Evolutionary conservation across 345 rosid genomes (phyloP), one percentile per base, ranked within the genome.

Genomic region (Noccaea bulbosa): DNA sequence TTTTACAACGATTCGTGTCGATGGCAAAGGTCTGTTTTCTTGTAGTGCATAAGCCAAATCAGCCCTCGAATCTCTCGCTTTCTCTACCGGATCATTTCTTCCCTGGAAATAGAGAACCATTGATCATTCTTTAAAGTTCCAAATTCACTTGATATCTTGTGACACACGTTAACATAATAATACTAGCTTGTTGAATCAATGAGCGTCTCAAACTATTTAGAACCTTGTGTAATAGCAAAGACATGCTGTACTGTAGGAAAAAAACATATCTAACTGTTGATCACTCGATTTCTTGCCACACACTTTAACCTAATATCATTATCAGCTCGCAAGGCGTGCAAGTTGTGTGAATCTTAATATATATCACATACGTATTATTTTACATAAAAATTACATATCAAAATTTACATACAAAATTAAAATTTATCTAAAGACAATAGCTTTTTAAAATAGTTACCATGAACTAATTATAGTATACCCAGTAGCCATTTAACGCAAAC

Each of bases 21-120:
- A n/a, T n/a, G n/a, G n/a, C n/a, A n/a, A n/a, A n/a, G n/a, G n/a
- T n/a, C n/a, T n/a, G n/a, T n/a, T n/a, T n/a, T n/a, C n/a, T n/a
- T n/a, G n/a, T n/a, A n/a, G n/a, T n/a, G n/a, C 79, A 55, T 76
- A 76, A 10, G 75, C 79, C 44, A 63, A 69, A 22, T 76, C 79
- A 0, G 79, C 79, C 16, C 79, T 69, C 1, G 79, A 76, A 50
- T 76, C 79, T 69, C 79, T 63, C 0, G 79, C 41, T 11, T 48
- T 69, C 66, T 76, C 79, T 11, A 76, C 70, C 1, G 75, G 55
- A 48, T 76, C 79, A 52, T 74, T 24, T 63, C 27, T 76, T 8
- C 75, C 79, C 79, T 76, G 48, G 1, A 40, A 33, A 34, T 7
- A 16, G 5, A 55, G 6, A 65, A 38, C 15, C 57, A 65, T 5